Conservation (phyloP, 1,139 yeast species). For the Geotrichum fermentans region DNA sequence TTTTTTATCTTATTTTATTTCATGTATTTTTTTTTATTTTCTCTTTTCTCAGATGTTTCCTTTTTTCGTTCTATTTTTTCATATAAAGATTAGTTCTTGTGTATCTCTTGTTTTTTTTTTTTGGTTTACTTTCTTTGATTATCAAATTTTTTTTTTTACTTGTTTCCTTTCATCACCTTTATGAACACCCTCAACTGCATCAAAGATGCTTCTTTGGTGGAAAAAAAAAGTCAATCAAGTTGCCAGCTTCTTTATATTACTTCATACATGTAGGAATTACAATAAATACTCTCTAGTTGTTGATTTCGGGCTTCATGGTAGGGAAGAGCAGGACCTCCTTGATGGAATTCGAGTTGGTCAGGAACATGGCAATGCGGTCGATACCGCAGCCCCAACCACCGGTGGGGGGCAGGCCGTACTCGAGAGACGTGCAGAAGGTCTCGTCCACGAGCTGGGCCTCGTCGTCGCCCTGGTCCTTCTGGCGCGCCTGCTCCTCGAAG, state of each 20-base stretch:
- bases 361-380: conserved; percentile 96
- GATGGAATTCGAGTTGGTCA: conserved; percentile 92
- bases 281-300: conserved; percentile 24
- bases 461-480: conserved; percentile 98
- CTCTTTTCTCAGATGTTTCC: neutral
- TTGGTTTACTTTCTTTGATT: no score
- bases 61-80: neutral
- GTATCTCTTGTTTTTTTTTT: no score
- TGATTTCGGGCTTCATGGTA: conserved; percentile 85
- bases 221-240: no score
- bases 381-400: conserved; percentile 99
- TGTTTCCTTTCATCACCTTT: no score
- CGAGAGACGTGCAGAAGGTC: conserved; percentile 94
- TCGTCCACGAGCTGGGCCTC: conserved; percentile 97
- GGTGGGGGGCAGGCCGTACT: conserved; percentile 97
- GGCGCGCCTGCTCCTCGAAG: conserved; percentile 98
- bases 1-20: no score
- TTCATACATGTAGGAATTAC: neutral
- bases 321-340: conserved; percentile 98
- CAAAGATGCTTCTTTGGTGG: no score
- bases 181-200: no score
- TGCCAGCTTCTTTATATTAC: neutral
- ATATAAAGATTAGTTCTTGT: neutral
- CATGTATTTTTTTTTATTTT: no score
- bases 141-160: no score